Conservation (phyloP, 495 filamentous ascomycete genomes). For the Podospora sp. region DNA sequence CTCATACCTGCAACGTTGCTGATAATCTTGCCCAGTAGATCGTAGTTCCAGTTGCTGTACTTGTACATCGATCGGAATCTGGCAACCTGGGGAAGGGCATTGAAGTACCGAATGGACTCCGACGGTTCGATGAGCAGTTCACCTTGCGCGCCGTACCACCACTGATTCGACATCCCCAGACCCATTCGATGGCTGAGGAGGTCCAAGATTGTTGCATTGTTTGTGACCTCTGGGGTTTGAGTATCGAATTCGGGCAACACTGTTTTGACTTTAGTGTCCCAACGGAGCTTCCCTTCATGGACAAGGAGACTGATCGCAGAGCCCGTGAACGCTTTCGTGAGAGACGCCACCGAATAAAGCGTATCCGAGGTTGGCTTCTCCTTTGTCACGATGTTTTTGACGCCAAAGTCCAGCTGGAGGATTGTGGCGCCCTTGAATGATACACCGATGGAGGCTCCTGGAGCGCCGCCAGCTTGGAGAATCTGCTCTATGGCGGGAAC, state of each 20-base stretch:
- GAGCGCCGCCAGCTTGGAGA: background rate
- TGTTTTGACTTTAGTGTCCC: constrained; percentile 1
- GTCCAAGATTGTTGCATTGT: constrained; percentile 2
- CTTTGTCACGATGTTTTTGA: background rate
- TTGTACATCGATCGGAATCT: background rate
- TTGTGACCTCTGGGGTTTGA: background rate
- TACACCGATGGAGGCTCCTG: background rate
- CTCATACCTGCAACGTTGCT: background rate
- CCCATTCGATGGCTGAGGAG: constrained; percentile 9
- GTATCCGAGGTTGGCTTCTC: constrained; percentile 8
- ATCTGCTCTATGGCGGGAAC: background rate
- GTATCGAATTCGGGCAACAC: constrained; percentile 7
- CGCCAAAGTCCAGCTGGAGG: background rate
- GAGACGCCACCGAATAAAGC: constrained; percentile 9
- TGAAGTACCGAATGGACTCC: background rate
- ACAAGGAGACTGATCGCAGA: constrained; percentile 9
- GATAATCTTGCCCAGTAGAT: background rate
- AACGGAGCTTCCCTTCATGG: background rate
- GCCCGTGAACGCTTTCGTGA: constrained; percentile 15
- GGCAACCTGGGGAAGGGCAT: background rate
- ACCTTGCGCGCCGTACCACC: constrained; percentile 14
- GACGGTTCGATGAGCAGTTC: background rate
- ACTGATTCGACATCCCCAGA: background rate
- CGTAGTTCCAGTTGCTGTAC: background rate
- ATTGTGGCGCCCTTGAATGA: background rate